Evolutionary conservation across 129 eudicot species (phyloP).

Genomic region (Logfia minima): DNA sequence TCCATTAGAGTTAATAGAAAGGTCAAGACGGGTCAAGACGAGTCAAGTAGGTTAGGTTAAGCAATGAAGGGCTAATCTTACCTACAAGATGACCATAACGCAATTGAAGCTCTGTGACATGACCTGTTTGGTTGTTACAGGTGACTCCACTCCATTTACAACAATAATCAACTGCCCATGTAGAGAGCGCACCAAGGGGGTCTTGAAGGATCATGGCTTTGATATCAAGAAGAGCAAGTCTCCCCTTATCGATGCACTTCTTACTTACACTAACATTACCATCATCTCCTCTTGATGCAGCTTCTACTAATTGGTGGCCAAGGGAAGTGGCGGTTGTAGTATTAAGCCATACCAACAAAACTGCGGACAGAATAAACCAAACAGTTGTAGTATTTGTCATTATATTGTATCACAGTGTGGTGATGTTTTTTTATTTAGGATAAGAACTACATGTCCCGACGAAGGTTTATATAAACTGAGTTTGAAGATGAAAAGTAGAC

Average conservation of each 20-base stretch:
- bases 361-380: too few relatives aligned
- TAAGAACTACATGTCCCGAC: too few relatives aligned
- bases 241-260: not conserved
- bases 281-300: not conserved
- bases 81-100: not conserved
- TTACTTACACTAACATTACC: not conserved
- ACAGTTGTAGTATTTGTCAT: too few relatives aligned
- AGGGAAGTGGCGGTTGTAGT: not conserved
- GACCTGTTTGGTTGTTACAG: not conserved
- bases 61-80: constrained; percentile 4
- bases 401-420: too few relatives aligned
- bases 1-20: not conserved
- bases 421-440: too few relatives aligned
- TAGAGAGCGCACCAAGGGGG: not conserved
- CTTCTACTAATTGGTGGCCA: not conserved
- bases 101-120: not conserved
- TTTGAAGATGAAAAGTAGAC: too few relatives aligned
- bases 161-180: not conserved
- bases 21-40: not conserved
- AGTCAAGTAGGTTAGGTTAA: not conserved
- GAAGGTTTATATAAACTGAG: too few relatives aligned
- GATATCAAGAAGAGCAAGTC: not conserved
- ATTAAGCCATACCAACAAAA: not conserved
- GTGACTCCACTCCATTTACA: not conserved
- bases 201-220: not conserved